phyloP scores from a whole-genome alignment of 2,329 filamentous ascomycete genomes.

The Paracoccidioides brasiliensis region DNA sequence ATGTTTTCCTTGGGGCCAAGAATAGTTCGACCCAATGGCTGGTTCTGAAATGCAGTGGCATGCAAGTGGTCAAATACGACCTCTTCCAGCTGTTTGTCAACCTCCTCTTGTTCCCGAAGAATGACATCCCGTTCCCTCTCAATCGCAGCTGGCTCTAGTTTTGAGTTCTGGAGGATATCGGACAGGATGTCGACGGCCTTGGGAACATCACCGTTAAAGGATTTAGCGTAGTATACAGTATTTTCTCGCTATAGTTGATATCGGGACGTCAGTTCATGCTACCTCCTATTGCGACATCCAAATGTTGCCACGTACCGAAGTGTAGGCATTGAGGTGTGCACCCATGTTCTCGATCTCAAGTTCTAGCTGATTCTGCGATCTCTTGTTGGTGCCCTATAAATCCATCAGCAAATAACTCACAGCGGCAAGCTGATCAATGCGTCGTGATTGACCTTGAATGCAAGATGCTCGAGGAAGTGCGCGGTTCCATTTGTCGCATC shows the following conservation, averaged over 20 bases:
- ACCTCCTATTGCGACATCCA: constrained; percentile 14
- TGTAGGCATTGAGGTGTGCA: constrained; percentile 98
- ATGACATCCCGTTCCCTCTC: constrained; percentile 98
- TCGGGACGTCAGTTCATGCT: neutral
- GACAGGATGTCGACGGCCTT: constrained; percentile 95
- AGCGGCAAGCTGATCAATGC: too few species aligned
- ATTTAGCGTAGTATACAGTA: constrained; percentile 99
- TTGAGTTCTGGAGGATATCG: constrained; percentile 98
- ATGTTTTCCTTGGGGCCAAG: constrained; percentile 98
- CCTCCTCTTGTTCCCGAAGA: constrained; percentile 95
- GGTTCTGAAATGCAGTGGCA: constrained; percentile 92
- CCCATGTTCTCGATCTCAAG: constrained; percentile 99
- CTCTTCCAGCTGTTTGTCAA: constrained; percentile 99
- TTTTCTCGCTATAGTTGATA: constrained; percentile 63
- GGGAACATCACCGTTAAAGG: constrained; percentile 95
- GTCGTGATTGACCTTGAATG: constrained; percentile 70
- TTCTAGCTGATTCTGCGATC: constrained; percentile 94
- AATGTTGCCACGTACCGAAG: constrained; percentile 56
- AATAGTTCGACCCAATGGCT: constrained; percentile 94
- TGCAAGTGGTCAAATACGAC: constrained; percentile 99
- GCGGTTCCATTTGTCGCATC: constrained; percentile 98
- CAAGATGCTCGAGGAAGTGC: constrained; percentile 98
- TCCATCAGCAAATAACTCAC: constrained; percentile 3
- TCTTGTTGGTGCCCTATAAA: constrained; percentile 67
- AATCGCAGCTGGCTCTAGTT: constrained; percentile 83